Percentiles rank a stretch among this genome's conserved stretches.
Conservation (phyloP, 208 protist genomes). For the Entamoeba invadens region DNA sequence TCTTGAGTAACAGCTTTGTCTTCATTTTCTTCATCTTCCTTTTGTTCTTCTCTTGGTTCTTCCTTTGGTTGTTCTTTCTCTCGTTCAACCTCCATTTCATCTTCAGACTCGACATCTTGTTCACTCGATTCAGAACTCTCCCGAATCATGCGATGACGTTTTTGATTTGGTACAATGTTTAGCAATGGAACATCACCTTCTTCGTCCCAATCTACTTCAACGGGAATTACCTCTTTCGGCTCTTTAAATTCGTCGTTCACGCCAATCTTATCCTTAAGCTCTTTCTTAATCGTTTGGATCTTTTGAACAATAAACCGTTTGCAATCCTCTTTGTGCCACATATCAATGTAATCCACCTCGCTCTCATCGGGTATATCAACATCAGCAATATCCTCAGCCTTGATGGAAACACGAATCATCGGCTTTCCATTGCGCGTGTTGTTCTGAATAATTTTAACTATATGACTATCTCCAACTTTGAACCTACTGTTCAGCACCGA, state of each 20-base stretch:
- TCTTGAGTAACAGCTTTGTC: too few species aligned
- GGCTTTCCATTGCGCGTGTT: not conserved
- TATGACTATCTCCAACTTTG: not conserved
- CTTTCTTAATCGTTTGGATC: not conserved
- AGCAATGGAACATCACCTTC: too few species aligned
- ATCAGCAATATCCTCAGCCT: not conserved
- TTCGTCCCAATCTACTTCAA: too few species aligned
- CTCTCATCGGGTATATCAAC: not conserved
- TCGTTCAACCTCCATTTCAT: slow-evolving; percentile 26
- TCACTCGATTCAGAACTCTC: not conserved
- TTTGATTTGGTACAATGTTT: too few species aligned
- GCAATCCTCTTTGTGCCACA: not conserved
- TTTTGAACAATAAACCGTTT: not conserved
- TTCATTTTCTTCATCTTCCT: not conserved
- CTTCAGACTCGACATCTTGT: not conserved
- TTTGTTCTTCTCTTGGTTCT: slow-evolving; percentile 15
- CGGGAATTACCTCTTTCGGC: too few species aligned
- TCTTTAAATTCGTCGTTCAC: too few species aligned
- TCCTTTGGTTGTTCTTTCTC: slow-evolving; percentile 22
- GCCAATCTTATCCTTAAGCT: too few species aligned
- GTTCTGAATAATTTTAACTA: not conserved
- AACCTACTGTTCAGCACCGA: not conserved
- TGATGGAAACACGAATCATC: not conserved
- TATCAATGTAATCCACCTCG: not conserved
- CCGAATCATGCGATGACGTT: not conserved